Base-by-base conservation (phyloP, 805 yeast genomes). In the Kuraishia cidri region DNA sequence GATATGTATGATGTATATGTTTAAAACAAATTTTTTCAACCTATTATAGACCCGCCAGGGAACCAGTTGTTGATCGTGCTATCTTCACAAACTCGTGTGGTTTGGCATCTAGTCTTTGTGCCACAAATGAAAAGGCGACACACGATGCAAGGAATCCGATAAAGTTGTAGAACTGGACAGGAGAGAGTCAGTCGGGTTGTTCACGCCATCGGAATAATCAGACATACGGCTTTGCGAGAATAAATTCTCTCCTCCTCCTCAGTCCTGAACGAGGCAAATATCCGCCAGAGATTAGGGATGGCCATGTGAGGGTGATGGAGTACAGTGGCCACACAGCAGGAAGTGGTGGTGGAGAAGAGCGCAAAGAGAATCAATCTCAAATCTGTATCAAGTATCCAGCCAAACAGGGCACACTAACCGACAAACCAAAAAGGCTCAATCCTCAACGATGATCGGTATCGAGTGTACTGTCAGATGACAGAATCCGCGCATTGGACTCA, bases 91-190 rank as follows among this genome's bases (percentile, higher is more conserved):
- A 10, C 23, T 20, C 23, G 23, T 20, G 7, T 7, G 23, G 23
- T 10, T 20, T 20, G 9, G 20, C 33, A 28, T 53, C 49, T 30
- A 59, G 37, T 25, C 48, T 66, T 52, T 82, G 94, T 3, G 94
- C 87, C 34, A 83, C 75, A 43, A 85, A 75, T 20, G 90, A 79
- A 52, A 86, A 85, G 22, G 78, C 58, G 10, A 83, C 88, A 50
- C 94, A 83, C 12, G 87, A 71, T 1, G 90, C 86, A 11, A 85
- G 53, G 44, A 83, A 85, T 11, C 95, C 95, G 19, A 85, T 60
- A 19, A 86, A 65, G 40, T 84, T 75, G 58, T 78, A 79, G 47
- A 79, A 79, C 69, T 64, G 29, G 2, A 8, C 21, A 8, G 5
- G 10, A 35, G 39, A 17, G 17, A 30, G 26, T 34, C 12, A 16